Evolutionary conservation across 805 yeast species (phyloP).

Genomic region (Metschnikowia kofuensis): DNA sequence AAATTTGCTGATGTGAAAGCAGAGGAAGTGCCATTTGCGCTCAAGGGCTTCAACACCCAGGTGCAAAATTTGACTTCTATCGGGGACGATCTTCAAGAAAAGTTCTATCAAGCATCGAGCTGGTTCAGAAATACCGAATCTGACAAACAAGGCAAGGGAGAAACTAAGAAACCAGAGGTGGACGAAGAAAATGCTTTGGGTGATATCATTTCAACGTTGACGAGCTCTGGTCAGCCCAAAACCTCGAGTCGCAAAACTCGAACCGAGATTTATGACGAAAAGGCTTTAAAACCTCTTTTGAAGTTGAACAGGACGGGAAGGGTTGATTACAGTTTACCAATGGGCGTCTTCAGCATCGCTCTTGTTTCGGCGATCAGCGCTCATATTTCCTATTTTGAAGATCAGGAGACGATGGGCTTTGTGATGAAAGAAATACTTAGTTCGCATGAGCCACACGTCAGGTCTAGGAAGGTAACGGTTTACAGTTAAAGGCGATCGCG

Average conservation of each 20-base stretch:
- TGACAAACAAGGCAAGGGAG: conserved; percentile 10
- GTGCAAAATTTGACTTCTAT: conserved; percentile 40
- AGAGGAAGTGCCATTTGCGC: conserved; percentile 54
- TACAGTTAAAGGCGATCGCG: conserved; percentile 13
- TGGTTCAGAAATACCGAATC: conserved; percentile 24
- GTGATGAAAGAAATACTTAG: conserved; percentile 56
- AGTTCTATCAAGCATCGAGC: conserved; percentile 33
- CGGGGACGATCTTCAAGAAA: conserved; percentile 38
- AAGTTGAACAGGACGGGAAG: conserved; percentile 69
- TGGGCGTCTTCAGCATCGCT: conserved; percentile 76
- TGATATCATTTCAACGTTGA: conserved; percentile 34
- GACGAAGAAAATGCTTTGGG: conserved; percentile 38
- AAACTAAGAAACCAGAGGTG: conserved; percentile 6
- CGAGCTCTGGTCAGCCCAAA: conserved; percentile 17
- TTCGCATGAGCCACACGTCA: conserved; percentile 21
- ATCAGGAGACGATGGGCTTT: conserved; percentile 78
- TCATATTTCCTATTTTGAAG: conserved; percentile 86
- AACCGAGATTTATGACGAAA: conserved; percentile 26
- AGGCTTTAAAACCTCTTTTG: conserved; percentile 35
- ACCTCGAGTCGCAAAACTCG: conserved; percentile 19
- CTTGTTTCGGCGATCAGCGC: conserved; percentile 80
- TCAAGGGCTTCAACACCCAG: conserved; percentile 49
- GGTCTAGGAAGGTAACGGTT: conserved; percentile 26
- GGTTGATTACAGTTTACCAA: conserved; percentile 76
- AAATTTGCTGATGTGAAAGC: conserved; percentile 51